Percentiles rank a stretch among this genome's conserved stretches.
phyloP scores from a whole-genome alignment of 179 eudicot species.

The Drosera spatulata region DNA sequence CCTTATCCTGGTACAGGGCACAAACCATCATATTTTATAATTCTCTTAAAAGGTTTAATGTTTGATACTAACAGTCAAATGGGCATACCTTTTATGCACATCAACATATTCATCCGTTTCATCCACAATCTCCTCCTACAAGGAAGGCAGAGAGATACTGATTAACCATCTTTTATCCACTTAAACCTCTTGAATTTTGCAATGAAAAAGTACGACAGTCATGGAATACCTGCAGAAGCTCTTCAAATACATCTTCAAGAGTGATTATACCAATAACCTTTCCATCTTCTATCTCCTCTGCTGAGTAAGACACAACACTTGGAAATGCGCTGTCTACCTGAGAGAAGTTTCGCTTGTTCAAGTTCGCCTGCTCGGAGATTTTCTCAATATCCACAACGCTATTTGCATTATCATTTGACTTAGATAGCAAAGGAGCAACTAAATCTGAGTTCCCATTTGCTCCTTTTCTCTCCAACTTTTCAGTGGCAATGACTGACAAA shows the following conservation, averaged over 20 bases:
- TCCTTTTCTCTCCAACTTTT: constrained; percentile 22
- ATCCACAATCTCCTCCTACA: constrained; percentile 94
- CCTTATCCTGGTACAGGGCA: constrained; percentile 25
- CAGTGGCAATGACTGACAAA: constrained; percentile 24
- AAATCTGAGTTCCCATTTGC: constrained; percentile 26
- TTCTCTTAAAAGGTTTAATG: not conserved
- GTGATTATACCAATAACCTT: constrained; percentile 94
- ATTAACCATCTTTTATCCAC: not conserved
- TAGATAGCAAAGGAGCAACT: constrained; percentile 46
- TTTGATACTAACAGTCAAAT: not conserved
- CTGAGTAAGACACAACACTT: constrained; percentile 18
- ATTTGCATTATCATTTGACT: constrained; percentile 28
- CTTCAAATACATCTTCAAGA: constrained; percentile 98
- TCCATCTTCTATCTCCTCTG: constrained; percentile 76
- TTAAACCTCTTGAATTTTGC: not conserved
- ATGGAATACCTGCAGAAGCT: constrained; percentile 69
- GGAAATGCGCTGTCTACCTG: constrained; percentile 14
- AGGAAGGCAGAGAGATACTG: not conserved
- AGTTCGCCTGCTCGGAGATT: constrained; percentile 18
- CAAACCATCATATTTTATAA: not conserved
- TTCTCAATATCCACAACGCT: constrained; percentile 58
- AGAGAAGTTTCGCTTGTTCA: constrained; percentile 12
- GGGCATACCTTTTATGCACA: constrained; percentile 68
- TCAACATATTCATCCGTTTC: constrained; percentile 93
- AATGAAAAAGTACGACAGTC: not conserved